These are phyloP conservation scores for Pharus latifolius DNA, from an alignment of 176 grass and related monocot genomes.

Conservation along the genomic window DNA sequence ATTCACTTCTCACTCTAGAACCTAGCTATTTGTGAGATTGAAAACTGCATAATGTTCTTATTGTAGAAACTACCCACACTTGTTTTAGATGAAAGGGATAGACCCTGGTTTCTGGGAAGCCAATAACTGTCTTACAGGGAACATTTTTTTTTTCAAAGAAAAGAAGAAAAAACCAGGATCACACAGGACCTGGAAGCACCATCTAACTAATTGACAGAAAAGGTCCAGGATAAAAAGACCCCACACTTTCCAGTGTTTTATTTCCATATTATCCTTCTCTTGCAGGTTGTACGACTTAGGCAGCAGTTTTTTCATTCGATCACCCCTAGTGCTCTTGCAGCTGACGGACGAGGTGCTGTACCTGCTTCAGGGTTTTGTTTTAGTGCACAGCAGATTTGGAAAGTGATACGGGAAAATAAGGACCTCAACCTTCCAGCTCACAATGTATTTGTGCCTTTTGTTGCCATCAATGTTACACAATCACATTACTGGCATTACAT, in stretches of 20 bases:
- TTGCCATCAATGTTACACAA: neutral
- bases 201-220: no score
- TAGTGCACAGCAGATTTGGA: conserved; percentile 83
- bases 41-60: no score
- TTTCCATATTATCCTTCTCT: conserved; percentile 1
- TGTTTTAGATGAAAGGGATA: no score
- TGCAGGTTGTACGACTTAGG: conserved; percentile 65
- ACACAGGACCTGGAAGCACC: no score
- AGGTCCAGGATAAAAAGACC: neutral
- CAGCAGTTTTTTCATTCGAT: conserved; percentile 73
- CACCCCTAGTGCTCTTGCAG: conserved; percentile 65
- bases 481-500: neutral
- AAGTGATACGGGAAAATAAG: conserved; percentile 90
- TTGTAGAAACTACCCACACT: no score
- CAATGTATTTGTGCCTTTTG: conserved; percentile 45
- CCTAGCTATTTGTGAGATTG: no score
- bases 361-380: conserved; percentile 85
- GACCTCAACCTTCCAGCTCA: conserved; percentile 93
- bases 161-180: no score
- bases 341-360: conserved; percentile 80
- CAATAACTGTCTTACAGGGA: no score
- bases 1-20: no score
- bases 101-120: no score
- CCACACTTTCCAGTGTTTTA: neutral
- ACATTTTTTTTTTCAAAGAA: no score